Conservation (phyloP, 2,329 filamentous ascomycete species). For the Xylariaceae sp. region DNA sequence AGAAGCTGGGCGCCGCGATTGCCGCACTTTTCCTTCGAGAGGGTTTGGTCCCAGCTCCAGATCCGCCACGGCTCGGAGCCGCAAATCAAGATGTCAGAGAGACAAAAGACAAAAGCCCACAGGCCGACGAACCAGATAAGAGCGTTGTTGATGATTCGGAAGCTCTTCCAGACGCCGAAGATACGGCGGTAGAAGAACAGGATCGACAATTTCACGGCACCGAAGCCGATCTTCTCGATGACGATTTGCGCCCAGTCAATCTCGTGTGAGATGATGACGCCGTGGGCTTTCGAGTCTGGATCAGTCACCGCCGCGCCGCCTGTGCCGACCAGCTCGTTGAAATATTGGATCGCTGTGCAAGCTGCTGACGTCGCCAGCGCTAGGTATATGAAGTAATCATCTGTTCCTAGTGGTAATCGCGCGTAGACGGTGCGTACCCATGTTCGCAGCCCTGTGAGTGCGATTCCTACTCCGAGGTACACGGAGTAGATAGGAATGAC, state of each 20-base stretch:
- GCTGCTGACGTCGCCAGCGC: slow-evolving; percentile 10
- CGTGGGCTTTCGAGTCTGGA: slow-evolving; percentile 6
- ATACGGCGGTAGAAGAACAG: slow-evolving; percentile 18
- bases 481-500: slow-evolving; percentile 17
- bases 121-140: slow-evolving; percentile 12
- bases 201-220: slow-evolving; percentile 34
- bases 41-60: slow-evolving; percentile 14
- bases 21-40: slow-evolving; percentile 10
- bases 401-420: slow-evolving; percentile 7
- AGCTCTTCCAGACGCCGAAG: slow-evolving; percentile 16
- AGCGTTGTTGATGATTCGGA: slow-evolving; percentile 12
- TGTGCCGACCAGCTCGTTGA: slow-evolving; percentile 13
- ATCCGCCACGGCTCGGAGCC: slow-evolving; percentile 13
- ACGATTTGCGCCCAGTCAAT: slow-evolving; percentile 18
- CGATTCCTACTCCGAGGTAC: slow-evolving; percentile 13
- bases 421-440: slow-evolving; percentile 14
- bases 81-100: slow-evolving; percentile 16
- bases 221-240: slow-evolving; percentile 20
- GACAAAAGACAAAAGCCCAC: slow-evolving; percentile 11
- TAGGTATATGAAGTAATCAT: slow-evolving; percentile 12
- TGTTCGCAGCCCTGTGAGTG: slow-evolving; percentile 12
- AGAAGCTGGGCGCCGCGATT: slow-evolving; percentile 15
- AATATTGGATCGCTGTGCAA: slow-evolving; percentile 17
- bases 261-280: slow-evolving; percentile 11
- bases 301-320: slow-evolving; percentile 15